These are phyloP conservation scores for Aspergillus baeticus DNA, from an alignment of 495 filamentous ascomycete genomes.

Conservation along the genomic window DNA sequence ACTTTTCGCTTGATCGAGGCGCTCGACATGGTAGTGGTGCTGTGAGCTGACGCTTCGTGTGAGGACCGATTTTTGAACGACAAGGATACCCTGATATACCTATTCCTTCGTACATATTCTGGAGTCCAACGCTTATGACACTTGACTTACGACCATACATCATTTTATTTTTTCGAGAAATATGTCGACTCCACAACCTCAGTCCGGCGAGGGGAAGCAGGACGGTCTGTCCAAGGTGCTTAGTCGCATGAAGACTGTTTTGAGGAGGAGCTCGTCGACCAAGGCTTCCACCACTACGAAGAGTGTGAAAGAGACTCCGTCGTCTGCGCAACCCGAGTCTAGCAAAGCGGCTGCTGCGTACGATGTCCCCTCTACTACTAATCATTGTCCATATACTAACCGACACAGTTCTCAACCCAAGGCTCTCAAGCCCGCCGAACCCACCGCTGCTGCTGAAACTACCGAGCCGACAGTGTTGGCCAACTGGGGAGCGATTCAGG, in stretches of 20 bases:
- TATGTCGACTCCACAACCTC: constrained; percentile 31
- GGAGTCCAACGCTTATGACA: no score
- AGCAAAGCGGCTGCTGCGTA: constrained; percentile 30
- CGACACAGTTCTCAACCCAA: constrained; percentile 1
- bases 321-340: constrained; percentile 7
- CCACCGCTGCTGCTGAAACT: constrained; percentile 7
- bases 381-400: constrained; percentile 10
- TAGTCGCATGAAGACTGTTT: constrained; percentile 61
- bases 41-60: not conserved
- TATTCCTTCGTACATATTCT: not conserved
- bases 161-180: no score
- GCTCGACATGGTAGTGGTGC: constrained; percentile 1
- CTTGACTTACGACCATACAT: not conserved
- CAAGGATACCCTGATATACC: not conserved
- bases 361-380: constrained; percentile 22
- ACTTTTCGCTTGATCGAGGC: not conserved
- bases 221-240: constrained; percentile 63
- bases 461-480: constrained; percentile 28
- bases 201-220: constrained; percentile 48
- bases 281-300: constrained; percentile 30
- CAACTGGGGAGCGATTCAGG: constrained; percentile 46
- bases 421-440: not conserved
- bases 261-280: constrained; percentile 51
- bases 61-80: not conserved
- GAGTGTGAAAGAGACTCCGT: constrained; percentile 13